Evolutionary conservation across 139 green algal genomes (phyloP), one percentile per base, ranked within the genome.

Genomic region (Chlorella sorokiniana): DNA sequence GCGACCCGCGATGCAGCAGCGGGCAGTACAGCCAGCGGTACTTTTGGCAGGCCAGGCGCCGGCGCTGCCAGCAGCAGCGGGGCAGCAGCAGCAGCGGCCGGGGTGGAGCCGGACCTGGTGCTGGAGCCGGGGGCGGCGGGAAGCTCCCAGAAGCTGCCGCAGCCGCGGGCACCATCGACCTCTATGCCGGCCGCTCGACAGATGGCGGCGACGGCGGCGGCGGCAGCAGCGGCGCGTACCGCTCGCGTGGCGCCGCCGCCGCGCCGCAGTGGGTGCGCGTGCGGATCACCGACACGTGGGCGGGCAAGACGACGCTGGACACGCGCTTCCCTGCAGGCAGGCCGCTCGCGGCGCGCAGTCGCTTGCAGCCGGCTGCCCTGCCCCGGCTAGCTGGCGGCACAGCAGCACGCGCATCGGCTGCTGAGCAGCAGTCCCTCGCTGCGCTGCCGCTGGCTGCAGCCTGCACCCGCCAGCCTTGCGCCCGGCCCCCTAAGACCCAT

Each of bases 271-370:
- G 69, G 42, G 38, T 86, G 38, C 79, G 75, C 35, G 6, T 79
- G n/a, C 70, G 65, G 69, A 73, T 85, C 22, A 82, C 63, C 7
- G 69, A 84, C 38, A 40, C 38, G 8, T 38, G 25, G 33, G 59
- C 69, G 7, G 63, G 61, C 27, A 61, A 37, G 9, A 65, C 79
- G n/a, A 69, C 51, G 9, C 42, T 89, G 10, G 82, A 89, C 51
- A 82, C 85, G 16, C 68, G 85, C 33, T 73, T 89, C 37, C 85
- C 85, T 4, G 76, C 68, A 48, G 81, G 71, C 52, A 56, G 65
- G 25, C 31, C 10, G 23, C 7, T 79, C 70, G 42, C 41, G 77
- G 31, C 27, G 48, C 22, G n/a, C 22, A 14, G 2, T 82, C 10
- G 64, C 82, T 20, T 38, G 37, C 31, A 77, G 88, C 48, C 48